Conservation (phyloP, 768 basidiomycete genomes). For the Lentinula guzmanii region DNA sequence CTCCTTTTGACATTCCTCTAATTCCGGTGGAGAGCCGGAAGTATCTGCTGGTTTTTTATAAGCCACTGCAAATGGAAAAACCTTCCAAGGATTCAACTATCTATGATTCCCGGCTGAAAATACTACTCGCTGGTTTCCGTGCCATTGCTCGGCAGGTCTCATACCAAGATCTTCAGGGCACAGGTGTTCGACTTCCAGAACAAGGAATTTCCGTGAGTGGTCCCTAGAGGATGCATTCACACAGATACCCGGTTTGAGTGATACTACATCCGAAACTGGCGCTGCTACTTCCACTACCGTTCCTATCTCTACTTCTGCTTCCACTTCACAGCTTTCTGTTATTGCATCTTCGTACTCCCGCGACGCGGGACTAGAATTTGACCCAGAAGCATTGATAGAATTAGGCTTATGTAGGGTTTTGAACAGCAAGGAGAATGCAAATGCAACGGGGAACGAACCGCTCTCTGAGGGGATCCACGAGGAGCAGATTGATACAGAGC, state of each 20-base stretch:
- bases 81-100: background rate
- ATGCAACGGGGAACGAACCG: background rate
- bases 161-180: slow-evolving; percentile 41
- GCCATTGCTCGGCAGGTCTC: slow-evolving; percentile 46
- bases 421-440: background rate
- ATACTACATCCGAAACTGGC: background rate
- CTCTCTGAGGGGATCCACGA: background rate
- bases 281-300: background rate
- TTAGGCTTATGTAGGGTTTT: slow-evolving; percentile 39
- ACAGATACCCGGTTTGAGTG: background rate
- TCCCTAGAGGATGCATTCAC: slow-evolving; percentile 26
- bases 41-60: slow-evolving; percentile 4
- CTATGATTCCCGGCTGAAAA: slow-evolving; percentile 7
- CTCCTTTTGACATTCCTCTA: background rate
- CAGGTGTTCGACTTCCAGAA: slow-evolving; percentile 42
- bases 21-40: background rate
- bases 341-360: slow-evolving; percentile 37
- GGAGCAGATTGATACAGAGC: background rate
- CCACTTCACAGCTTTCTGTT: slow-evolving; percentile 15
- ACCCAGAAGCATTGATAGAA: slow-evolving; percentile 46
- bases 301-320: background rate
- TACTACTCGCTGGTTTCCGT: slow-evolving; percentile 39
- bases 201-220: slow-evolving; percentile 39
- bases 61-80: background rate
- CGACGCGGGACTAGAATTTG: slow-evolving; percentile 44